Evolutionary conservation across 2,329 filamentous ascomycete genomes (phyloP), one percentile per base, ranked within the genome.

Genomic region (Fusarium paranaense): DNA sequence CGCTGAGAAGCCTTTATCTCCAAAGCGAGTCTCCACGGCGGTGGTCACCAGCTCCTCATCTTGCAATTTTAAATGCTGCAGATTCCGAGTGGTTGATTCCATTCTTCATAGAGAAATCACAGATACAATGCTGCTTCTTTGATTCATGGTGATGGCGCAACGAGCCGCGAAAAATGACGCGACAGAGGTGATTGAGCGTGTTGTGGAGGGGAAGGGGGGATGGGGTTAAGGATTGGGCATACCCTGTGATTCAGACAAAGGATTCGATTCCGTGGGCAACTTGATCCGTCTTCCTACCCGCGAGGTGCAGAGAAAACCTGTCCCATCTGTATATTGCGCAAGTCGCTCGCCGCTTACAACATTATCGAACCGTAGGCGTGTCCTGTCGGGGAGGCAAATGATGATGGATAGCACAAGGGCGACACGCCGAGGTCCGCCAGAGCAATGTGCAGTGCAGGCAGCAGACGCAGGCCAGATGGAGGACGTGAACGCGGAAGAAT

Each of bases 271-370:
- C 71, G 75, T 68, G 69, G 64, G 67, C 63, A 72, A 71, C 57
- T 77, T 71, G 74, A 74, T 75, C 72, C 72, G 78, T 76, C 62
- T 78, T 78, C 73, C 76, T 79, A 72, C 75, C 71, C 74, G 71
- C 64, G 66, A 66, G 56, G 50, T 68, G 67, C 54, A 68, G 65
- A 68, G 62, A 67, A 65, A 64, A 64, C 59, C 64, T 78, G 68
- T 77, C 73, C 73, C 73, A 78, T 77, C 71, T 77, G 77, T 76
- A 68, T 68, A 76, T 74, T 71, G 69, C 68, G 70, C 73, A 69
- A 72, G 64, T 78, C 67, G 72, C 75, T 70, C 65, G 80, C 75
- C 77, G 79, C 81, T 82, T 82, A 82, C 81, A 80, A 72, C 67
- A 80, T 81, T 71, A 75, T 80, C 78, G 71, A 69, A 62, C 68